A percentile compares a stretch with the other conserved stretches of the same genome.
Conservation (phyloP, 1,139 yeast species). For the Blastobotrys elegans region DNA sequence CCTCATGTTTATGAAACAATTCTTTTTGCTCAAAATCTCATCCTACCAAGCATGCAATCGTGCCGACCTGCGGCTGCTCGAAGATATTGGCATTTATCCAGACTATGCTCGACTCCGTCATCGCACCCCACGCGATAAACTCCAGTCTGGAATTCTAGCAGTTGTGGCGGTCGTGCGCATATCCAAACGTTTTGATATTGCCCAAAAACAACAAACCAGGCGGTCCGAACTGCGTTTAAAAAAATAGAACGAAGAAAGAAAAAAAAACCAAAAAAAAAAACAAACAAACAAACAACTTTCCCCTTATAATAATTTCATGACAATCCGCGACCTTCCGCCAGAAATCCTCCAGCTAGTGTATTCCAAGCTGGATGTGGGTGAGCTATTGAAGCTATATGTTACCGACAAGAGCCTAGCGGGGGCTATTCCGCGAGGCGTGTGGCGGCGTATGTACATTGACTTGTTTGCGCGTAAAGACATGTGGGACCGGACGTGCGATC, state of each 20-base stretch:
- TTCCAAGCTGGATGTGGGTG: constrained; percentile 3
- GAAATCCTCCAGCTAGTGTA: constrained; percentile 9
- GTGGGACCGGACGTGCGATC: constrained; percentile 11
- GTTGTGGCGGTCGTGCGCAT: constrained; percentile 56
- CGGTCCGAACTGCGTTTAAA: not conserved
- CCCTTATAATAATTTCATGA: too few relatives aligned
- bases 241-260: not conserved
- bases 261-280: too few relatives aligned
- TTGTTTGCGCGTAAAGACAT: constrained; percentile 3
- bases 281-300: too few relatives aligned
- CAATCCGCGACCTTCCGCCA: constrained; percentile 9
- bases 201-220: not conserved
- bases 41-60: constrained; percentile 41
- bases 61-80: constrained; percentile 43
- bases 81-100: constrained; percentile 49
- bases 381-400: constrained; percentile 3
- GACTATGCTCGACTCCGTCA: constrained; percentile 33
- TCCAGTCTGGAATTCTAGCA: constrained; percentile 43
- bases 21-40: constrained; percentile 44
- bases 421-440: constrained; percentile 1
- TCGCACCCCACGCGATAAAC: constrained; percentile 30
- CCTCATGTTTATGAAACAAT: constrained; percentile 48
- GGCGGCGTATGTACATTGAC: constrained; percentile 10
- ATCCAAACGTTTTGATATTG: constrained; percentile 35
- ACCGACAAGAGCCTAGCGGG: constrained; percentile 5